Percentiles rank a stretch among this genome's conserved stretches.
These are phyloP conservation scores for Phytophthora chlamydospora DNA, from an alignment of 352 stramenopile genomes.

Conservation along the genomic window DNA sequence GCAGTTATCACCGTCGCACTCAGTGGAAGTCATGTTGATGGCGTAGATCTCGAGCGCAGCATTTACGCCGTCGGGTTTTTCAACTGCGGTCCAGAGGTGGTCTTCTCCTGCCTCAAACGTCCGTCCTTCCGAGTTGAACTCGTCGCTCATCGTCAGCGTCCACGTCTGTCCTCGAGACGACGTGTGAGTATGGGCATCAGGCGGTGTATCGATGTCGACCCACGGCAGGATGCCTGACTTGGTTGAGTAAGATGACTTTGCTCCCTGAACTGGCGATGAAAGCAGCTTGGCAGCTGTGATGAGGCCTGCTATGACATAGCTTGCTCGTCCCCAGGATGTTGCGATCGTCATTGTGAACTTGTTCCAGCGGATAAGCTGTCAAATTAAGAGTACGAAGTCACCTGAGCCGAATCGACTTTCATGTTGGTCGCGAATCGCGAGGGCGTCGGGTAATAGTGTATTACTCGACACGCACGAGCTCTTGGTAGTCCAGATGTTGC, in stretches of 20 bases:
- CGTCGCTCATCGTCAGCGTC: conserved; percentile 61
- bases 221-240: conserved; percentile 52
- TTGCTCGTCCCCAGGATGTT: no score
- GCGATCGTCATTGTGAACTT: no score
- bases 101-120: conserved; percentile 90
- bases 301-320: not conserved
- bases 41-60: conserved; percentile 36
- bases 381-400: no score
- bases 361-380: no score
- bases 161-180: conserved; percentile 45
- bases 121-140: conserved; percentile 44
- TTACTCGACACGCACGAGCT: no score
- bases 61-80: conserved; percentile 27
- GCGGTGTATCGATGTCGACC: conserved; percentile 59
- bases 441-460: no score
- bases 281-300: not conserved
- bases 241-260: conserved; percentile 11
- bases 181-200: conserved; percentile 37
- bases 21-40: conserved; percentile 32
- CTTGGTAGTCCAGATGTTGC: no score
- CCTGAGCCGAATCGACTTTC: no score
- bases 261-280: not conserved
- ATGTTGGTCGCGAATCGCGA: no score
- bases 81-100: conserved; percentile 81
- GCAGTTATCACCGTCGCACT: conserved; percentile 36